These are phyloP conservation scores for Lachnellula subtilissima DNA, from an alignment of 2,329 filamentous ascomycete species.

Conservation along the genomic window DNA sequence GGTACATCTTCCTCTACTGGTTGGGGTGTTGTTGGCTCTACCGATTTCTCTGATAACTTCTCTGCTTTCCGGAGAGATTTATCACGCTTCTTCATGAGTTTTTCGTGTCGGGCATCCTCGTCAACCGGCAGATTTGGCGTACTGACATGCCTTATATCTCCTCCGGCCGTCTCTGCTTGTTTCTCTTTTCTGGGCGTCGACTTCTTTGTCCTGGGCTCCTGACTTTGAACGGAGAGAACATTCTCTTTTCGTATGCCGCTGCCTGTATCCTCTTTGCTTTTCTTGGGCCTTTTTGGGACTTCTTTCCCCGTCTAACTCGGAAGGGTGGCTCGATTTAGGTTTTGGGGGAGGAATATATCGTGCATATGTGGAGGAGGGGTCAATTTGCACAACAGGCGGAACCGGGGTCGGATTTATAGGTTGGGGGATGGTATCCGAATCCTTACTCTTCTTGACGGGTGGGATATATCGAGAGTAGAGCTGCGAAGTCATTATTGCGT, in stretches of 20 bases:
- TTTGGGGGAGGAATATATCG: constrained; percentile 30
- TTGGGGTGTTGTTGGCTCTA: constrained; percentile 28
- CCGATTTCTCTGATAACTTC: constrained; percentile 34
- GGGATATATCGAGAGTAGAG: constrained; percentile 31
- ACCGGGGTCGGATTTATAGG: not conserved
- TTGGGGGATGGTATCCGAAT: not conserved
- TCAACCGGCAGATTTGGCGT: constrained; percentile 1
- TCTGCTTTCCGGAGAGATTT: constrained; percentile 50
- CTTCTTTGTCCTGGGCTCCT: constrained; percentile 1
- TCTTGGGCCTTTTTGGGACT: not conserved
- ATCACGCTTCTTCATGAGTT: constrained; percentile 50
- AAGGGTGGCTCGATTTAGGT: constrained; percentile 3
- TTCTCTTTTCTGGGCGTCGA: constrained; percentile 3
- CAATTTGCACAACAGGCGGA: constrained; percentile 17
- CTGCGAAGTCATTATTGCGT: constrained; percentile 20
- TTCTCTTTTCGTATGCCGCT: not conserved
- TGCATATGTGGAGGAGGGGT: constrained; percentile 29
- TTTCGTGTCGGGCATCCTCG: constrained; percentile 32
- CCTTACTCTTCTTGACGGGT: constrained; percentile 21
- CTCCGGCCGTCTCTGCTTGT: constrained; percentile 10
- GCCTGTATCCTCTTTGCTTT: not conserved
- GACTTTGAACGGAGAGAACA: not conserved
- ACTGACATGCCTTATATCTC: constrained; percentile 14
- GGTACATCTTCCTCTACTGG: constrained; percentile 30
- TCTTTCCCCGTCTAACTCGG: constrained; percentile 10